A percentile compares a stretch with the other conserved stretches of the same genome.
These are phyloP conservation scores for Thielaviopsis punctulata DNA, from an alignment of 2,329 filamentous ascomycete species.

Conservation along the genomic window DNA sequence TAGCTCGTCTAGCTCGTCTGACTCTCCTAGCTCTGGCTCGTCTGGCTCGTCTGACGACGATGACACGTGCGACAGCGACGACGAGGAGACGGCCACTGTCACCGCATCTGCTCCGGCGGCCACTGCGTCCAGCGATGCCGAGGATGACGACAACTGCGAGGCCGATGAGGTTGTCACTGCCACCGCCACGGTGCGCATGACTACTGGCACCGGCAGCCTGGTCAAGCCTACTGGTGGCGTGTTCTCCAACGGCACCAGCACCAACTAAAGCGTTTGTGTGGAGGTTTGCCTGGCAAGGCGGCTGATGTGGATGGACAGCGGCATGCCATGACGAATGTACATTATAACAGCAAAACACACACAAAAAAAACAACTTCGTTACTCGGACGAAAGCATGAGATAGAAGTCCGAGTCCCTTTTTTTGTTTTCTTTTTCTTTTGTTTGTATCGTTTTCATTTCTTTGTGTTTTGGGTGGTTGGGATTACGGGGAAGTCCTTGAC, in stretches of 20 bases:
- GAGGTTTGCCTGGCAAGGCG: not conserved
- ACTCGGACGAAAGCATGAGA: not conserved
- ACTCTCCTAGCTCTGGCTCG: too few relatives aligned
- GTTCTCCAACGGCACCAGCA: constrained; percentile 22
- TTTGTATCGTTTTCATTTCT: not conserved
- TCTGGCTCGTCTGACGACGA: not conserved
- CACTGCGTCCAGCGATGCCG: constrained; percentile 6
- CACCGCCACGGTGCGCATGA: constrained; percentile 17
- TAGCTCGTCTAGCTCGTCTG: not conserved
- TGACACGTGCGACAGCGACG: not conserved
- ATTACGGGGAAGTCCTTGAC: not conserved
- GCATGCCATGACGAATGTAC: not conserved
- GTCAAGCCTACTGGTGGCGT: constrained; percentile 17
- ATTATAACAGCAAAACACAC: not conserved
- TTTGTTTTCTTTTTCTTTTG: not conserved
- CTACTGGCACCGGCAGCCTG: constrained; percentile 20
- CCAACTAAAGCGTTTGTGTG: constrained; percentile 15
- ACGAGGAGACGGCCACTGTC: constrained; percentile 7
- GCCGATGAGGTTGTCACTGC: constrained; percentile 8
- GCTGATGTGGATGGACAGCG: too few relatives aligned
- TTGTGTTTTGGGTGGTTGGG: not conserved
- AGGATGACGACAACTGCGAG: constrained; percentile 13
- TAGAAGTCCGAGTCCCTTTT: not conserved
- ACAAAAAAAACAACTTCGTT: not conserved
- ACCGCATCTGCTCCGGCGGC: not conserved